phyloP scores from a whole-genome alignment of 1,284 basidiomycete species.

The Paramarasmius palmivorus region DNA sequence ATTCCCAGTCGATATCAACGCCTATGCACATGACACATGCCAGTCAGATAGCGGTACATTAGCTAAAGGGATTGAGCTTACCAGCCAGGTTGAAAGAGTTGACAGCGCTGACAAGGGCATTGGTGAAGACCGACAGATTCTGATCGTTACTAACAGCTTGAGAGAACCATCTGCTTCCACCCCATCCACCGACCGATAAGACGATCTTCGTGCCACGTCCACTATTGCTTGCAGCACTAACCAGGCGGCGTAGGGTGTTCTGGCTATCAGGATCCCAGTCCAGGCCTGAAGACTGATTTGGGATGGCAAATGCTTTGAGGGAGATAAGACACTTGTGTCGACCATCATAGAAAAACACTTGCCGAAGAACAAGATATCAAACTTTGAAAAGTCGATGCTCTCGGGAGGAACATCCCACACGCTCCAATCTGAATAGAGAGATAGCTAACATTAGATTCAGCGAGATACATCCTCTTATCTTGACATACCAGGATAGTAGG shows the following conservation, averaged over 20 bases:
- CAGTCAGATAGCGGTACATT: not conserved
- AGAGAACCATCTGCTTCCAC: constrained; percentile 64
- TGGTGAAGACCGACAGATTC: constrained; percentile 58
- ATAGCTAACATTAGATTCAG: not conserved
- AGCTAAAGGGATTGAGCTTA: constrained; percentile 18
- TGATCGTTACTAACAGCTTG: constrained; percentile 49
- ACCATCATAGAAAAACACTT: constrained; percentile 11
- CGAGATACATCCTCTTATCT: not conserved
- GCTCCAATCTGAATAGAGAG: constrained; percentile 60
- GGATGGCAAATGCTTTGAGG: constrained; percentile 66
- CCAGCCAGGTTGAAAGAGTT: constrained; percentile 68
- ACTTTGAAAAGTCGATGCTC: constrained; percentile 66
- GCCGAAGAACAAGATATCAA: constrained; percentile 73
- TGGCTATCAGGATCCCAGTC: constrained; percentile 57
- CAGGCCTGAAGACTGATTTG: constrained; percentile 57
- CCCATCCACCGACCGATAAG: constrained; percentile 67
- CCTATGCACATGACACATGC: constrained; percentile 24
- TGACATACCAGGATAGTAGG: constrained; percentile 49
- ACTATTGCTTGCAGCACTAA: constrained; percentile 56
- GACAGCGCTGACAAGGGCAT: constrained; percentile 60
- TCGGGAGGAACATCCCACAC: constrained; percentile 59
- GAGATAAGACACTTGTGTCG: not conserved
- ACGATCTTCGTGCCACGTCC: constrained; percentile 65
- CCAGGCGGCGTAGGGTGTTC: constrained; percentile 61
- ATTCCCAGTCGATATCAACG: constrained; percentile 84